phyloP scores from a whole-genome alignment of 495 filamentous ascomycete species.

The Paragyromitra xinjiangensis region DNA sequence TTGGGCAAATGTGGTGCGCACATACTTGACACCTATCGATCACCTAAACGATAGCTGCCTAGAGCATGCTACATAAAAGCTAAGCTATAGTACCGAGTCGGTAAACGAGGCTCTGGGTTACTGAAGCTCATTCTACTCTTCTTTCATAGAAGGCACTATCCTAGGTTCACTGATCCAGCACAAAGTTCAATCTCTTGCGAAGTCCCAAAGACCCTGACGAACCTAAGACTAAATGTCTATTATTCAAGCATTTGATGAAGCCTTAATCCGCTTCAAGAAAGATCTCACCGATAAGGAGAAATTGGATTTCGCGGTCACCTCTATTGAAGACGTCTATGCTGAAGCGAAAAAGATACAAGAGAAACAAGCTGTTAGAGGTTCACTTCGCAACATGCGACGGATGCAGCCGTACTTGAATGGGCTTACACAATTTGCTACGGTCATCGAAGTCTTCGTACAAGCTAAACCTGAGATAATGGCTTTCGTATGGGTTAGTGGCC shows the following conservation, averaged over 20 bases:
- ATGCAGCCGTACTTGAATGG: slow-evolving; percentile 60
- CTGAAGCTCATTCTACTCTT: too few species aligned
- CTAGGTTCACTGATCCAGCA: neutral
- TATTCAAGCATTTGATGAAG: slow-evolving; percentile 35
- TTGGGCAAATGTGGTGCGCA: too few species aligned
- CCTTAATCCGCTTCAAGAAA: slow-evolving; percentile 56
- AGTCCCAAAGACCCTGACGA: neutral
- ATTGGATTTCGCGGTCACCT: slow-evolving; percentile 56
- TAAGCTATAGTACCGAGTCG: too few species aligned
- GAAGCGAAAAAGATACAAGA: slow-evolving; percentile 57
- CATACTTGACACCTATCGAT: too few species aligned
- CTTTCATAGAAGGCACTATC: too few species aligned
- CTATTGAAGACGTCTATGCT: slow-evolving; percentile 58
- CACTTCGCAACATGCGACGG: slow-evolving; percentile 59
- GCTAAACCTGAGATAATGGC: slow-evolving; percentile 57
- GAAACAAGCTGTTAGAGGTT: neutral
- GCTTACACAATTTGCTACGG: slow-evolving; percentile 60
- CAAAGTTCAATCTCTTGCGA: neutral
- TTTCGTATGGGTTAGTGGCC: slow-evolving; percentile 59
- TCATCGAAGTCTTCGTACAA: slow-evolving; percentile 61
- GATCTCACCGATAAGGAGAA: slow-evolving; percentile 51
- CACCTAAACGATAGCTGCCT: too few species aligned
- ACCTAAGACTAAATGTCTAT: neutral
- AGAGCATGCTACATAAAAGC: too few species aligned
- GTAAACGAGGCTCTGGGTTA: too few species aligned